These are phyloP conservation scores for Citrus unshiu DNA, from an alignment of 345 rosid genomes.

Conservation along the genomic window DNA sequence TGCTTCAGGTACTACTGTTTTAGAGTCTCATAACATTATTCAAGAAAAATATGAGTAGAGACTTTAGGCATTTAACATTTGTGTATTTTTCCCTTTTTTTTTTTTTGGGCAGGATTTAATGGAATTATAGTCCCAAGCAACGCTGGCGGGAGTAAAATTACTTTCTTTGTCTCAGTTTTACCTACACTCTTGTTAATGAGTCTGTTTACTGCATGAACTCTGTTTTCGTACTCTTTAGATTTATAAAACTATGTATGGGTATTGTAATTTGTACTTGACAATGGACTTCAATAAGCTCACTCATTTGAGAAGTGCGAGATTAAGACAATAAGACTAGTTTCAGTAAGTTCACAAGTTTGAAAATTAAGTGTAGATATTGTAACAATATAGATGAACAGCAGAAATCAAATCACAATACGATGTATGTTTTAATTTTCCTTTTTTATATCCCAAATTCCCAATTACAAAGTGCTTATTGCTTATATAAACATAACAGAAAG, in stretches of 20 bases:
- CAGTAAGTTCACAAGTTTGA: background rate
- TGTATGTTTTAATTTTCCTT: background rate
- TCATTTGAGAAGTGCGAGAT: background rate
- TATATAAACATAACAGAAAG: background rate
- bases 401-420: background rate
- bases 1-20: background rate
- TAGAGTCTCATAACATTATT: background rate
- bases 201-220: background rate
- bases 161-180: background rate
- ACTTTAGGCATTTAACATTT: background rate
- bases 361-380: background rate
- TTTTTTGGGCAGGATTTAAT: conserved; percentile 6
- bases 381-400: too few relatives aligned
- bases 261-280: background rate
- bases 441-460: background rate
- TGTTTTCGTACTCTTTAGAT: background rate
- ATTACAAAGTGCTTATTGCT: background rate
- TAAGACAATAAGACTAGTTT: background rate
- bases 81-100: background rate
- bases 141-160: background rate
- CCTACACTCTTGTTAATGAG: background rate
- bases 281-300: background rate
- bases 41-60: background rate
- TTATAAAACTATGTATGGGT: background rate
- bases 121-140: background rate